Evolutionary conservation across 1,284 basidiomycete species (phyloP), one percentile per base, ranked within the genome.

Genomic region (Fomitopsis pinicola): DNA sequence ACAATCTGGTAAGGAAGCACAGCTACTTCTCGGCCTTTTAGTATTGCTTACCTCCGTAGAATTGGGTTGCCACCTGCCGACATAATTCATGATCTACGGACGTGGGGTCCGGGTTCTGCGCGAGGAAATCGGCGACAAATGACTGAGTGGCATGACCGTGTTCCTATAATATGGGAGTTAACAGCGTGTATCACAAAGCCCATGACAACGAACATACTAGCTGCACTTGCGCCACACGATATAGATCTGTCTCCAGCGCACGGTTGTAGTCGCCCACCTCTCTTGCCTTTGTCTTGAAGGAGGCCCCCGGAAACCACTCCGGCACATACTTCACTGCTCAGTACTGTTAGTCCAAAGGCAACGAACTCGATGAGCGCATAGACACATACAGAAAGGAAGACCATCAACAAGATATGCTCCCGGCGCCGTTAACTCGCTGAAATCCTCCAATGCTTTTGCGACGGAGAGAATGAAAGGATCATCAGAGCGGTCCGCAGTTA

Each of bases 361-460:
- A 22, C 22, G 22, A 22, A 46, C 12, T 8, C 42, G 10, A 6
- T 33, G 15, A 15, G 22, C 19, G 38, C 26, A 5, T n/a, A 3
- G 8, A 17, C 30, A 53, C 60, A 48, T 35, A 61, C 60, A 22
- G 30, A 55, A 33, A 5, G 60, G 60, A 15, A 53, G 22, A 56
- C n/a, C 62, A 55, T 72, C 70, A 7, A 69, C 69, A 2, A 71
- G 59, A 55, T 63, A 72, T 17, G 67, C 62, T 9, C 70, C 70
- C 12, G 64, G 62, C 2, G 36, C 45, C 42, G 45, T 5, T 17
- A 38, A 17, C 1, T 15, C 42, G 2, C 10, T n/a, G 58, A 62
- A 59, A 3, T 57, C 54, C 2, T 36, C 4, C 8, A 40, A 28
- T 5, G 42, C 12, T 28, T 44, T 33, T 2, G 52, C 58, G 19